Evolutionary conservation across 805 yeast species (phyloP).

Genomic region (Lachancea quebecensis): DNA sequence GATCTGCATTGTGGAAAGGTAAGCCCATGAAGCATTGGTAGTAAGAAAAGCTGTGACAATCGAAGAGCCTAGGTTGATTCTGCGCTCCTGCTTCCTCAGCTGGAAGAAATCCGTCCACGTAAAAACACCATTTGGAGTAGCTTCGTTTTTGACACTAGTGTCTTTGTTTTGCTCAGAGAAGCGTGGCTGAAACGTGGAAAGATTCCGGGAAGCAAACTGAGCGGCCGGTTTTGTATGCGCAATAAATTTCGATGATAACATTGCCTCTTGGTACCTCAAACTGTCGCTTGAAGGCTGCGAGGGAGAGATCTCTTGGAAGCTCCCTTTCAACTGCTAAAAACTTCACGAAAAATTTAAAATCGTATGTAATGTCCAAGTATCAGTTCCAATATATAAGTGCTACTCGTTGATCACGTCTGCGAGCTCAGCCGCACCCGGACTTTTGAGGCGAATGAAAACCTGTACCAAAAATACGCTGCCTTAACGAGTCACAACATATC

Average conservation of each 20-base stretch:
- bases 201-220: not conserved
- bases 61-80: constrained; percentile 62
- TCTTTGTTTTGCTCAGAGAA: not conserved
- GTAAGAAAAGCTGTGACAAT: constrained; percentile 60
- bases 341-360: too few species aligned
- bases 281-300: too few species aligned
- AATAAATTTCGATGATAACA: not conserved
- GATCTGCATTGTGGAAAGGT: constrained; percentile 72
- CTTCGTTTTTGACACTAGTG: not conserved
- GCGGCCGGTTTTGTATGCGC: not conserved
- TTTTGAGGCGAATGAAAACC: too few species aligned
- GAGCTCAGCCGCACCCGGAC: too few species aligned
- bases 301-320: too few species aligned
- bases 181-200: constrained; percentile 1
- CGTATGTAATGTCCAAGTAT: too few species aligned
- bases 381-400: too few species aligned
- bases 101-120: constrained; percentile 78
- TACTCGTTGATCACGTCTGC: too few species aligned
- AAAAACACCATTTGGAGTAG: constrained; percentile 1
- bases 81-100: constrained; percentile 69
- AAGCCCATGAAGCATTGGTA: constrained; percentile 61
- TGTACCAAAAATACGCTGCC: too few species aligned
- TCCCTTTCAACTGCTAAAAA: too few species aligned
- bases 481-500: too few species aligned
- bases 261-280: not conserved